Conservation (phyloP, 2,329 filamentous ascomycete genomes). For the Phyllosticta citrichinensis region DNA sequence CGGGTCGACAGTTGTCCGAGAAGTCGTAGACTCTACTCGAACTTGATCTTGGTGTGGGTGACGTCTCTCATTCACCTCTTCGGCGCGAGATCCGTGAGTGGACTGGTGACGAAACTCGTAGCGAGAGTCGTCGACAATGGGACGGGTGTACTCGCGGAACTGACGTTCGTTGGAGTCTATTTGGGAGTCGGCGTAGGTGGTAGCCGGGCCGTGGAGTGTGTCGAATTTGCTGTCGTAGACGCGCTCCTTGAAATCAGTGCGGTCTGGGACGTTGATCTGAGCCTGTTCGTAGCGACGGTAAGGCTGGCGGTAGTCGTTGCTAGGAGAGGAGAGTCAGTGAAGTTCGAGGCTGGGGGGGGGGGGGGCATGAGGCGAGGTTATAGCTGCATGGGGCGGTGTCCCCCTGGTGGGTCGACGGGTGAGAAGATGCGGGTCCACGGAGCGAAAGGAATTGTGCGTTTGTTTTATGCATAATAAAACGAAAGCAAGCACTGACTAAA, state of each 20-base stretch:
- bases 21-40: constrained; percentile 38
- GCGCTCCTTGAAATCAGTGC: constrained; percentile 45
- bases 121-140: constrained; percentile 36
- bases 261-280: constrained; percentile 56
- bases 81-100: constrained; percentile 29
- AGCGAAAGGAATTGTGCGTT: constrained; percentile 11
- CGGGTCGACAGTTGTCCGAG: constrained; percentile 42
- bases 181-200: constrained; percentile 44
- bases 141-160: constrained; percentile 53
- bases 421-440: background rate
- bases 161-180: constrained; percentile 49
- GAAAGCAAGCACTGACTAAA: background rate
- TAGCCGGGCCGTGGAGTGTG: constrained; percentile 38
- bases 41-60: constrained; percentile 36
- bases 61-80: constrained; percentile 28
- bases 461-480: constrained; percentile 14
- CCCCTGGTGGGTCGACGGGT: constrained; percentile 13
- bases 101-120: constrained; percentile 12
- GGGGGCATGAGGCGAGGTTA: background rate
- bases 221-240: constrained; percentile 38
- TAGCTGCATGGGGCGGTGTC: background rate
- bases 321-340: constrained; percentile 10
- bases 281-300: constrained; percentile 51
- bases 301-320: constrained; percentile 46
- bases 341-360: constrained; percentile 1